Evolutionary conservation across 768 basidiomycete species (phyloP), one percentile per base, ranked within the genome.

Genomic region (Cytidiella melzeri): DNA sequence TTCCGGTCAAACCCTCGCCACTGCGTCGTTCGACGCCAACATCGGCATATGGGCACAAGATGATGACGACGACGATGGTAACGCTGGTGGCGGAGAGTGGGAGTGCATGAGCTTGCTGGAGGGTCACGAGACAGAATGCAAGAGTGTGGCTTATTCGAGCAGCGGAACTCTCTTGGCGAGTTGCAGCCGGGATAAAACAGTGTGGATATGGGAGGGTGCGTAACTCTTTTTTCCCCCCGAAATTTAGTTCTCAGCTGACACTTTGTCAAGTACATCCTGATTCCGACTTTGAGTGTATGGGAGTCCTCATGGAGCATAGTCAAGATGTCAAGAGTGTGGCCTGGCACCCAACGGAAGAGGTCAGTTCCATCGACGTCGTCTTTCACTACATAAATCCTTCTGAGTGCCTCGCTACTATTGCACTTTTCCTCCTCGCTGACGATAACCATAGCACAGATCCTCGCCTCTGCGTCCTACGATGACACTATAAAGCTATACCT

Each of bases 201-300:
- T 98, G 0, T 98, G 96, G 96, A 79, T 99, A 28, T 99, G 96
- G 95, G 95, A 97, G 76, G 92, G 94, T 87, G 61, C 59, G 70
- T 59, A 44, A 53, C 40, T 5, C 28, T 47, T 43, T 27, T 11
- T 39, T 5, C 30, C 27, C 26, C 11, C 13, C 30, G 42, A 41
- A 5, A 5, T 23, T 47, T 13, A 2, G 27, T 19, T 1, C 4
- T 26, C 5, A 26, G 23, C 43, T 55, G 34, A 51, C 40, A n/a
- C n/a, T n/a, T n/a, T n/a, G 13, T 40, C 12, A 11, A 94, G 94
- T 88, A 1, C 85, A 88, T 49, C 92, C 92, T 9, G 92, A 97
- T 61, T 72, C 83, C 12, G 94, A 98, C 57, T 96, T 95, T 53
- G 94, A 97, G 59, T 96, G 93, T 61, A 78, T 97, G 68, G 83